A percentile compares a stretch with the other conserved stretches of the same genome.
These are phyloP conservation scores for Pyricularia grisea DNA, from an alignment of 2,329 filamentous ascomycete genomes.

Conservation along the genomic window DNA sequence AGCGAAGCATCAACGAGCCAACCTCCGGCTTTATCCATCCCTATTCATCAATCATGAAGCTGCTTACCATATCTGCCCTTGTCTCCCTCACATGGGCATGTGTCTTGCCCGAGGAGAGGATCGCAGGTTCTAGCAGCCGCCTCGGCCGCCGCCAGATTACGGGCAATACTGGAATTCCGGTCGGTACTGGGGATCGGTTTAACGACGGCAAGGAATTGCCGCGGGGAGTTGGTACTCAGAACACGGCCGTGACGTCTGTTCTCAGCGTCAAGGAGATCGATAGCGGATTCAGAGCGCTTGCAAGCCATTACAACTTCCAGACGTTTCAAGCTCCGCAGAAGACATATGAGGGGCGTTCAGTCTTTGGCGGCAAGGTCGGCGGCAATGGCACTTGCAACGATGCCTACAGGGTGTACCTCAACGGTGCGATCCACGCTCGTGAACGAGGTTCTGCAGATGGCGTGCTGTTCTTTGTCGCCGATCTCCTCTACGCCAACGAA, in stretches of 20 bases:
- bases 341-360: slow-evolving; percentile 30
- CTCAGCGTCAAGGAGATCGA: slow-evolving; percentile 35
- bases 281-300: slow-evolving; percentile 32
- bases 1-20: background rate
- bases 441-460: slow-evolving; percentile 48
- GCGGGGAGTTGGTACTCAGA: slow-evolving; percentile 25
- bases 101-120: slow-evolving; percentile 26
- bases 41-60: background rate
- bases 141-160: slow-evolving; percentile 8
- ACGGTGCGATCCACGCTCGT: slow-evolving; percentile 45
- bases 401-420: slow-evolving; percentile 36
- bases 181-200: slow-evolving; percentile 33
- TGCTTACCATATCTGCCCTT: background rate
- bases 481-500: slow-evolving; percentile 43
- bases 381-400: slow-evolving; percentile 22
- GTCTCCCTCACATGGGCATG: slow-evolving; percentile 14
- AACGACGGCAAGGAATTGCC: slow-evolving; percentile 26
- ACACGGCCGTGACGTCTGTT: slow-evolving; percentile 26
- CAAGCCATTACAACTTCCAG: slow-evolving; percentile 26
- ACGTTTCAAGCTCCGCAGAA: slow-evolving; percentile 31
- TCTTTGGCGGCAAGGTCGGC: slow-evolving; percentile 21
- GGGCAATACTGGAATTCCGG: slow-evolving; percentile 18
- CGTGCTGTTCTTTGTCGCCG: slow-evolving; percentile 46
- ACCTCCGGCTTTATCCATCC: background rate
- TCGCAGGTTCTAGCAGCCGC: background rate